Conservation (phyloP, 495 filamentous ascomycete genomes). For the Parmelia sp. region DNA sequence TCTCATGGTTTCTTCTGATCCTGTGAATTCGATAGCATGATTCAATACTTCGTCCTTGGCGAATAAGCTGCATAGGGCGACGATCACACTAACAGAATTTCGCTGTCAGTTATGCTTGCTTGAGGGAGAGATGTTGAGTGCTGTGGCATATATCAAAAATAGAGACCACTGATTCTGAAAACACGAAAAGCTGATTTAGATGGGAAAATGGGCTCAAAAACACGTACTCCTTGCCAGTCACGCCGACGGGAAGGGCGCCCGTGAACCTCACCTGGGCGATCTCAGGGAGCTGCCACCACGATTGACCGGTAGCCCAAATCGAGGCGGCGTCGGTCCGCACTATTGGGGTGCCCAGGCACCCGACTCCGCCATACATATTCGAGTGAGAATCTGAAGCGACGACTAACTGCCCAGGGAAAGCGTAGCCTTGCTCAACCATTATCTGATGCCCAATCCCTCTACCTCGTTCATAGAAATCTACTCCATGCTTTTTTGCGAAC, state of each 20-base stretch:
- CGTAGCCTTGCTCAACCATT: slow-evolving; percentile 79
- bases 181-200: too few relatives aligned
- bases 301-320: slow-evolving; percentile 79
- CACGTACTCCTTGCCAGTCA: slow-evolving; percentile 96
- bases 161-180: too few relatives aligned
- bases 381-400: slow-evolving; percentile 61
- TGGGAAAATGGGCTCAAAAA: too few relatives aligned
- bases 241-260: slow-evolving; percentile 67
- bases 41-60: slow-evolving; percentile 88
- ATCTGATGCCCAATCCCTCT: slow-evolving; percentile 85
- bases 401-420: slow-evolving; percentile 80
- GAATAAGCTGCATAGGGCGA: slow-evolving; percentile 82
- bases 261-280: slow-evolving; percentile 74
- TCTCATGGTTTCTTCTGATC: slow-evolving; percentile 66
- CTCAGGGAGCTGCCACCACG: slow-evolving; percentile 88
- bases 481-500: slow-evolving; percentile 74
- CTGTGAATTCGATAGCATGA: slow-evolving; percentile 85
- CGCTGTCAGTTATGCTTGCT: too few relatives aligned
- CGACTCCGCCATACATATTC: slow-evolving; percentile 89
- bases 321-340: slow-evolving; percentile 81
- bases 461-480: slow-evolving; percentile 79
- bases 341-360: slow-evolving; percentile 70
- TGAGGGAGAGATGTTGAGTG: too few relatives aligned
- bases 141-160: too few relatives aligned
- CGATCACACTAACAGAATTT: too few relatives aligned